Percentiles rank a stretch among this genome's conserved stretches.
phyloP scores from a whole-genome alignment of 495 filamentous ascomycete species.

The Aspergillus biplanus region DNA sequence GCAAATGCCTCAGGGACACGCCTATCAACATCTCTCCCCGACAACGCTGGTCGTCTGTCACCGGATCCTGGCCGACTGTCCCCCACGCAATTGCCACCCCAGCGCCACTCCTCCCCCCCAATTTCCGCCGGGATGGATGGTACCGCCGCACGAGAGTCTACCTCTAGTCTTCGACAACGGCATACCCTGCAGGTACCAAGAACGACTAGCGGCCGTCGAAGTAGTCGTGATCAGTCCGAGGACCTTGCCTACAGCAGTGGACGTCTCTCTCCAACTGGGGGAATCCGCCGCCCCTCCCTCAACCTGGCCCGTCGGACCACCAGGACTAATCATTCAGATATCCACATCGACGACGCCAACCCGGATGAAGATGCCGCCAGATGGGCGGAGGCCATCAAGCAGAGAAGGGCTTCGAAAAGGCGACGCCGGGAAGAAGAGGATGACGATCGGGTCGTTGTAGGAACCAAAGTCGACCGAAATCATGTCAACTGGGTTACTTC shows the following conservation, averaged over 20 bases:
- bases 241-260: slow-evolving; percentile 73
- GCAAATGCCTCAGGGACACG: slow-evolving; percentile 34
- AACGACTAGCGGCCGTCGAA: slow-evolving; percentile 52
- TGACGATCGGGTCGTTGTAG: slow-evolving; percentile 92
- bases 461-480: slow-evolving; percentile 95
- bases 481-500: slow-evolving; percentile 98
- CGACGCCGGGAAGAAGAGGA: slow-evolving; percentile 85
- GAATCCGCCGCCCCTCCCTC: slow-evolving; percentile 76
- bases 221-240: slow-evolving; percentile 60
- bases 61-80: slow-evolving; percentile 45
- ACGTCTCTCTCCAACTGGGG: slow-evolving; percentile 79
- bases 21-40: slow-evolving; percentile 39
- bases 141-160: slow-evolving; percentile 35
- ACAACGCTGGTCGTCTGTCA: slow-evolving; percentile 43
- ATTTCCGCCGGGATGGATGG: slow-evolving; percentile 52
- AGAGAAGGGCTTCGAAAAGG: slow-evolving; percentile 83
- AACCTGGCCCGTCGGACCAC: slow-evolving; percentile 79
- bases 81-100: slow-evolving; percentile 48
- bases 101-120: slow-evolving; percentile 79
- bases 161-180: slow-evolving; percentile 69
- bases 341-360: slow-evolving; percentile 77
- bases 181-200: slow-evolving; percentile 88
- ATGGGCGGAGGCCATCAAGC: slow-evolving; percentile 90
- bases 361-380: slow-evolving; percentile 88
- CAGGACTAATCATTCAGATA: slow-evolving; percentile 81